phyloP scores from a whole-genome alignment of 2,329 filamentous ascomycete genomes.

The Juglanconis oblonga region DNA sequence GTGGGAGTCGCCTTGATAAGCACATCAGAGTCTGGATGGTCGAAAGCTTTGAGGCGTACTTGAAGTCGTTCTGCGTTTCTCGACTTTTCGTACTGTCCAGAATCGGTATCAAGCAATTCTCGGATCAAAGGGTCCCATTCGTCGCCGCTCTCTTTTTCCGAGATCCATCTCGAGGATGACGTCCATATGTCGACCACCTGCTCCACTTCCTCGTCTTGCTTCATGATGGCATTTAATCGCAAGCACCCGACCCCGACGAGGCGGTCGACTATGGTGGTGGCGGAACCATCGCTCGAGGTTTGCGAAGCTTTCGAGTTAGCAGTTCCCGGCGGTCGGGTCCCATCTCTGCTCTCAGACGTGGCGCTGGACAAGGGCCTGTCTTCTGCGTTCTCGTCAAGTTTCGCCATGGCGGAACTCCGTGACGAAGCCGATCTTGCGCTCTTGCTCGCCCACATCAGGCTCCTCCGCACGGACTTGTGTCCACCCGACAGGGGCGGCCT shows the following conservation, averaged over 20 bases:
- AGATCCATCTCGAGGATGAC: conserved; percentile 49
- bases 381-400: conserved; percentile 54
- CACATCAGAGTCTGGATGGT: conserved; percentile 70
- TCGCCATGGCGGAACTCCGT: conserved; percentile 50
- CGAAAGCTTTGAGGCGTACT: conserved; percentile 75
- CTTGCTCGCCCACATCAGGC: conserved; percentile 69
- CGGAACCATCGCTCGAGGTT: conserved; percentile 31
- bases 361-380: conserved; percentile 32
- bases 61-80: conserved; percentile 72
- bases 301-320: conserved; percentile 48
- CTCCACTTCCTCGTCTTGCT: conserved; percentile 68
- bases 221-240: conserved; percentile 72
- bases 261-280: conserved; percentile 56
- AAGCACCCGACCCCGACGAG: conserved; percentile 75
- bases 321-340: conserved; percentile 48
- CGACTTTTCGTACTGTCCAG: conserved; percentile 72
- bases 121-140: conserved; percentile 73
- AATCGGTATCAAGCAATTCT: conserved; percentile 69
- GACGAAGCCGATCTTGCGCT: conserved; percentile 53
- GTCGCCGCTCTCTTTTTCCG: conserved; percentile 57
- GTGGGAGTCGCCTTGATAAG: conserved; percentile 88
- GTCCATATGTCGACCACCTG: conserved; percentile 78
- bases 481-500: conserved; percentile 46
- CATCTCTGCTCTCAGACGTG: conserved; percentile 43
- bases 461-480: conserved; percentile 57